A percentile compares a stretch with the other conserved stretches of the same genome.
Conservation (phyloP, 768 basidiomycete genomes). For the Mycena alexandri region DNA sequence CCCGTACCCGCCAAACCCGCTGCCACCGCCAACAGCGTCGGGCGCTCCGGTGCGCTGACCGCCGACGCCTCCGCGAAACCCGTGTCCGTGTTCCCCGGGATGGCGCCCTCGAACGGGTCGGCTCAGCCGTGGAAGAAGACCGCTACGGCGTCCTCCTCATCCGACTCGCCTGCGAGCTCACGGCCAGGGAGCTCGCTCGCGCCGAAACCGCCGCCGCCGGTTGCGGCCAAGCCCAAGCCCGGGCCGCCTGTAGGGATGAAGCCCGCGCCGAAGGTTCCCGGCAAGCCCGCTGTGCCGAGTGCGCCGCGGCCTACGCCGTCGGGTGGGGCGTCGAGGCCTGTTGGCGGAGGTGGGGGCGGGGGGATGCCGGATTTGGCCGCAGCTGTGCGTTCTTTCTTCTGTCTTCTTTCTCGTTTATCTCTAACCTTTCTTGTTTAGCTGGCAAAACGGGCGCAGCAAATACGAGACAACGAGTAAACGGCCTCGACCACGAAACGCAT, state of each 20-base stretch:
- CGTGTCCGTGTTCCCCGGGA: conserved; percentile 85
- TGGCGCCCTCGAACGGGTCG: conserved; percentile 76
- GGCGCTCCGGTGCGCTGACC: conserved; percentile 55
- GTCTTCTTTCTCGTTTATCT: not conserved
- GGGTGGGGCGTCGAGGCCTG: conserved; percentile 55
- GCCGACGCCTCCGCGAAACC: conserved; percentile 81
- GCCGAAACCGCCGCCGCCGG: conserved; percentile 68
- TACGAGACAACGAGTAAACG: conserved; percentile 58
- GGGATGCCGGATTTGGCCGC: conserved; percentile 79
- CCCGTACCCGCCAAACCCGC: conserved; percentile 56
- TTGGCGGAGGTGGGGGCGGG: conserved; percentile 49
- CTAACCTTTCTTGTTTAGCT: conserved; percentile 57
- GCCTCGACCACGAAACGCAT: not conserved
- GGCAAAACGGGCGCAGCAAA: conserved; percentile 81
- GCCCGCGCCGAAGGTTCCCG: conserved; percentile 60
- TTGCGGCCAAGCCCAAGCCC: conserved; percentile 75
- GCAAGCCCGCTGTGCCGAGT: conserved; percentile 74
- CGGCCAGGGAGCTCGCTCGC: conserved; percentile 65
- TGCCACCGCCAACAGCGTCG: conserved; percentile 50
- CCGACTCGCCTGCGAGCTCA: conserved; percentile 59
- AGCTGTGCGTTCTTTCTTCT: conserved; percentile 65
- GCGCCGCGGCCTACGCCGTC: conserved; percentile 61
- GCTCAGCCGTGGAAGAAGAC: conserved; percentile 82
- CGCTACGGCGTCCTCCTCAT: conserved; percentile 47
- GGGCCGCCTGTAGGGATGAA: conserved; percentile 61